These are phyloP conservation scores for Hypoxylon trugodes DNA, from an alignment of 495 filamentous ascomycete genomes.

Conservation along the genomic window DNA sequence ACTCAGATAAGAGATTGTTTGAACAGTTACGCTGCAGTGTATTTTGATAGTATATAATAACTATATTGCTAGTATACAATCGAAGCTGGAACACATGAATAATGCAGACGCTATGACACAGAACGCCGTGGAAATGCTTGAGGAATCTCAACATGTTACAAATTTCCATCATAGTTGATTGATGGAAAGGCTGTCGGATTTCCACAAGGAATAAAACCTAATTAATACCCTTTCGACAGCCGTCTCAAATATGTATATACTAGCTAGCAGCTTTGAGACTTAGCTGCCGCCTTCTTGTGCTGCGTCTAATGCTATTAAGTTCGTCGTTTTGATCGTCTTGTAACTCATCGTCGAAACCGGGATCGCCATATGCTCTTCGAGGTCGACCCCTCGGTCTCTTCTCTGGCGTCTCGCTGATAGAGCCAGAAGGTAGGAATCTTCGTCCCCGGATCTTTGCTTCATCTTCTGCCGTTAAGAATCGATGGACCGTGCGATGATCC, in stretches of 20 bases:
- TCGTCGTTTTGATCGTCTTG: conserved; percentile 10
- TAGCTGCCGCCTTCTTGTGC: conserved; percentile 27
- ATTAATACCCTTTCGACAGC: background rate
- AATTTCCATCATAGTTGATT: background rate
- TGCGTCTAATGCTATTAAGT: conserved; percentile 16
- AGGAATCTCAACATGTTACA: conserved; percentile 20
- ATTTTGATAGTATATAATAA: conserved; percentile 5
- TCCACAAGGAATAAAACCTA: background rate
- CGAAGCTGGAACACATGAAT: background rate
- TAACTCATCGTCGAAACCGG: background rate
- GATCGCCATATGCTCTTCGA: conserved; percentile 1
- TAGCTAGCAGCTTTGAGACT: conserved; percentile 27
- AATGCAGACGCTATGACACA: conserved; percentile 22
- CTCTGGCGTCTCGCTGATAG: conserved; percentile 15
- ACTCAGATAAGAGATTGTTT: too few relatives aligned
- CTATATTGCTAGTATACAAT: conserved; percentile 25
- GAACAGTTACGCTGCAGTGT: background rate
- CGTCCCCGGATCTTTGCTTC: conserved; percentile 64
- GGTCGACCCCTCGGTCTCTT: conserved; percentile 27
- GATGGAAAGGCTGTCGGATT: background rate
- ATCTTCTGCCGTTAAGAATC: conserved; percentile 72
- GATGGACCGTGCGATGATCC: conserved; percentile 75
- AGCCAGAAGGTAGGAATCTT: conserved; percentile 33
- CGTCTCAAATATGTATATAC: background rate
- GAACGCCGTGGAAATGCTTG: conserved; percentile 27